Conservation (phyloP, 495 filamentous ascomycete genomes). For the Antarctomyces pellizariae region DNA sequence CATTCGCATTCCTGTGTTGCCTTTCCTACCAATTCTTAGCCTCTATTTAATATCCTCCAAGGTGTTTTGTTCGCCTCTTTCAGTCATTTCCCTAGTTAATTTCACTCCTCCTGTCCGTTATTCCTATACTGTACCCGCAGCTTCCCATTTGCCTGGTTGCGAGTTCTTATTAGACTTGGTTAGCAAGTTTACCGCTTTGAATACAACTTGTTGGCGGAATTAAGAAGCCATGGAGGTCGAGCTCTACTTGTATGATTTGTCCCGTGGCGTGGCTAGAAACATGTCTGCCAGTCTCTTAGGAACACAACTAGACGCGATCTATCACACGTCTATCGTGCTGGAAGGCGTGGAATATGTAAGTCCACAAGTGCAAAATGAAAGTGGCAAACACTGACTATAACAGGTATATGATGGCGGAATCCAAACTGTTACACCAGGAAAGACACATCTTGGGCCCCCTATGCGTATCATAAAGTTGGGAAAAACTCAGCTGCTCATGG, state of each 20-base stretch:
- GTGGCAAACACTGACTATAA: too few relatives aligned
- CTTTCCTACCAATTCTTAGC: too few relatives aligned
- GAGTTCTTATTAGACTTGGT: too few relatives aligned
- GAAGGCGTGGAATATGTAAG: slow-evolving; percentile 52
- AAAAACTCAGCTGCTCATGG: slow-evolving; percentile 50
- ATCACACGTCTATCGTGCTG: slow-evolving; percentile 75
- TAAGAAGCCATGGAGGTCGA: slow-evolving; percentile 75
- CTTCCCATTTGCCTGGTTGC: too few relatives aligned
- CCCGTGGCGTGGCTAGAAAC: slow-evolving; percentile 33
- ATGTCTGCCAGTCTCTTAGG: slow-evolving; percentile 31
- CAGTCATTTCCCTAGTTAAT: too few relatives aligned
- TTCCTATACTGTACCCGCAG: too few relatives aligned
- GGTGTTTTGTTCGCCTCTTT: too few relatives aligned
- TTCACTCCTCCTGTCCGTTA: too few relatives aligned
- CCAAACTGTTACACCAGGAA: slow-evolving; percentile 53
- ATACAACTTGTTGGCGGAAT: too few relatives aligned
- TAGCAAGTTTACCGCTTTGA: too few relatives aligned
- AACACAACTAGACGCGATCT: slow-evolving; percentile 67
- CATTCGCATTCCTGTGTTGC: too few relatives aligned
- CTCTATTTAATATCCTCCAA: too few relatives aligned
- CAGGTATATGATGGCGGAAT: slow-evolving; percentile 42
- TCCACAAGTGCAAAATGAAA: slow-evolving; percentile 33
- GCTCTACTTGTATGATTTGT: slow-evolving; percentile 87
- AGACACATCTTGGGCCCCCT: slow-evolving; percentile 65
- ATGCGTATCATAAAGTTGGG: slow-evolving; percentile 58